These are phyloP conservation scores for Triticum timopheevii DNA, from an alignment of 176 grass and related monocot genomes.

Conservation along the genomic window DNA sequence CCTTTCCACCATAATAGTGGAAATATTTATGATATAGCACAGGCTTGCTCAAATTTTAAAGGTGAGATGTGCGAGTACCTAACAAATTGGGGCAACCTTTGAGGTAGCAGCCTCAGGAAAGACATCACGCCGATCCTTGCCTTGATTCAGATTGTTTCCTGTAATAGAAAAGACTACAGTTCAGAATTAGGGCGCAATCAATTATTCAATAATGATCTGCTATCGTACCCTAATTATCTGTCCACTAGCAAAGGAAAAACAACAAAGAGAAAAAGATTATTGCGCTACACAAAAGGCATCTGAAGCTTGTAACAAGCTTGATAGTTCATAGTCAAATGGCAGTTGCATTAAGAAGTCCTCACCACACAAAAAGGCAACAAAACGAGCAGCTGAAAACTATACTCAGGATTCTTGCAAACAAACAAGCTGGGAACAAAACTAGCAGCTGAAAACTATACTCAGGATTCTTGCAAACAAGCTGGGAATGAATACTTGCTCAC, in stretches of 20 bases:
- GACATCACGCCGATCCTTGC: slow-evolving; percentile 12
- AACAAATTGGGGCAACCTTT: slow-evolving; percentile 41
- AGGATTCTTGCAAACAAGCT: background rate
- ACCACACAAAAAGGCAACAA: background rate
- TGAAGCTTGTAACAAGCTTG: background rate
- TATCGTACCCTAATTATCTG: no score
- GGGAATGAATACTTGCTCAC: background rate
- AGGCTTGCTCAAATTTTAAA: background rate
- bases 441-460: background rate
- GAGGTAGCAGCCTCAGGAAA: slow-evolving; percentile 49
- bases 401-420: background rate
- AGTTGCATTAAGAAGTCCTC: background rate
- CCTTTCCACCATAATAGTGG: background rate
- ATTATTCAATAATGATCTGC: no score
- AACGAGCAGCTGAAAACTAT: background rate
- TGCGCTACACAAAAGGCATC: background rate
- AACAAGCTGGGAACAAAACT: background rate
- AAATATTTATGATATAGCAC: background rate
- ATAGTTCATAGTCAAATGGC: background rate
- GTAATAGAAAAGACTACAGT: background rate
- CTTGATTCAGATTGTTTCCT: slow-evolving; percentile 5
- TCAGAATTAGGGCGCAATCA: background rate
- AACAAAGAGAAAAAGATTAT: background rate
- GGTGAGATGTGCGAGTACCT: slow-evolving; percentile 20
- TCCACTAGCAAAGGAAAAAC: background rate